These are phyloP conservation scores for Thozetella sp. DNA, from an alignment of 495 filamentous ascomycete species.

Conservation along the genomic window DNA sequence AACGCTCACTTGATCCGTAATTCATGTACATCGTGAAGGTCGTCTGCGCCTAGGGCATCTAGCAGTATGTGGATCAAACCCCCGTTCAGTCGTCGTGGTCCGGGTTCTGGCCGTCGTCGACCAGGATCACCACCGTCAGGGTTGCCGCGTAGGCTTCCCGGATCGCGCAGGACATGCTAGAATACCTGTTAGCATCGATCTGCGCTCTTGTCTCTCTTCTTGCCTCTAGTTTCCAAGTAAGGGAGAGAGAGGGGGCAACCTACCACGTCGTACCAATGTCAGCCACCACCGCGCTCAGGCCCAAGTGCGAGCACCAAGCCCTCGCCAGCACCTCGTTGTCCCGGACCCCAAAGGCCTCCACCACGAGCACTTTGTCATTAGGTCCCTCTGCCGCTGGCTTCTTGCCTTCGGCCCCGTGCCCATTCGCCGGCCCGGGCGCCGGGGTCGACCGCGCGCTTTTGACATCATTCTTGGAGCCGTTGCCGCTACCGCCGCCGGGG, in stretches of 20 bases:
- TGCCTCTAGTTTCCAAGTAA: background rate
- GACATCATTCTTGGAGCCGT: constrained; percentile 7
- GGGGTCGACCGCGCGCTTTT: constrained; percentile 19
- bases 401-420: constrained; percentile 5
- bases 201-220: background rate
- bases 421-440: background rate
- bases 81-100: constrained; percentile 15
- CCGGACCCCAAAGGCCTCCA: constrained; percentile 68
- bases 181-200: constrained; percentile 10
- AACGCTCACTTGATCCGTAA: background rate
- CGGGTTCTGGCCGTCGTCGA: constrained; percentile 30
- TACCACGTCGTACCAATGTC: constrained; percentile 68
- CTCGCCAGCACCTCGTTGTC: constrained; percentile 76
- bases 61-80: background rate
- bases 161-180: constrained; percentile 67
- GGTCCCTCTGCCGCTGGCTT: constrained; percentile 23
- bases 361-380: constrained; percentile 63
- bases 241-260: background rate
- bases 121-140: constrained; percentile 68
- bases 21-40: constrained; percentile 10
- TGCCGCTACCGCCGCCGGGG: constrained; percentile 16
- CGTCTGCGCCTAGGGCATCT: background rate
- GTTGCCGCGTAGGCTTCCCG: constrained; percentile 72
- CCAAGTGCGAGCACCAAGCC: constrained; percentile 74
- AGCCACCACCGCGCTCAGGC: constrained; percentile 65